Conservation (phyloP, 768 basidiomycete genomes). For the Agaricus bisporus region DNA sequence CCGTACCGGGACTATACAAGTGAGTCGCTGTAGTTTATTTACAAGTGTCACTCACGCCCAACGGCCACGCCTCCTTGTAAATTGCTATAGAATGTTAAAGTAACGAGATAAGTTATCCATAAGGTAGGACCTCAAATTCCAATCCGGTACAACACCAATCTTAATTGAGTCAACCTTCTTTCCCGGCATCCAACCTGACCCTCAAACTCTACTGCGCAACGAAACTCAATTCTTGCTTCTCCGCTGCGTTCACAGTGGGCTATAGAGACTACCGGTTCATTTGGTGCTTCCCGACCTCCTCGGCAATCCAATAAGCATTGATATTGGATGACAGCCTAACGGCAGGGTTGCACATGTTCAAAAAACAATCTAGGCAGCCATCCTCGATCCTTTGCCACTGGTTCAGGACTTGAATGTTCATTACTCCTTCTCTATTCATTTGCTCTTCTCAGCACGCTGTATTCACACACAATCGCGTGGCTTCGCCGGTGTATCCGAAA, state of each 20-base stretch:
- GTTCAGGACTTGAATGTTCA: background rate
- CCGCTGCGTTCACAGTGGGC: background rate
- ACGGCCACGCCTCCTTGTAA: too few species aligned
- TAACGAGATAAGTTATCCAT: too few species aligned
- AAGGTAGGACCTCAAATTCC: too few species aligned
- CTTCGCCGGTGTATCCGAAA: too few species aligned
- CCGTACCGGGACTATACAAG: background rate
- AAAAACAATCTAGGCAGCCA: background rate
- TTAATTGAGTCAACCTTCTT: background rate
- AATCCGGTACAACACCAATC: background rate
- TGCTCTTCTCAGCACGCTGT: too few species aligned
- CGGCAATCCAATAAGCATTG: background rate
- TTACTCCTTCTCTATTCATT: too few species aligned
- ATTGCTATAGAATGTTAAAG: too few species aligned
- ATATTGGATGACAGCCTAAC: background rate
- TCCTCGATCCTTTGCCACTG: background rate
- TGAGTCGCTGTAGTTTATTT: background rate
- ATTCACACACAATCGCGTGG: too few species aligned
- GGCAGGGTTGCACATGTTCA: background rate
- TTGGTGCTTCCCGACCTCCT: slow-evolving; percentile 3
- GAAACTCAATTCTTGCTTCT: background rate
- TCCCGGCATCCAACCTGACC: background rate
- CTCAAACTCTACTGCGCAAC: background rate
- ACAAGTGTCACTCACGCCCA: background rate
- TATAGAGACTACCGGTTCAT: background rate